Evolutionary conservation across 148 eudicot genomes (phyloP).

Genomic region (Rhododendron mucronatum): DNA sequence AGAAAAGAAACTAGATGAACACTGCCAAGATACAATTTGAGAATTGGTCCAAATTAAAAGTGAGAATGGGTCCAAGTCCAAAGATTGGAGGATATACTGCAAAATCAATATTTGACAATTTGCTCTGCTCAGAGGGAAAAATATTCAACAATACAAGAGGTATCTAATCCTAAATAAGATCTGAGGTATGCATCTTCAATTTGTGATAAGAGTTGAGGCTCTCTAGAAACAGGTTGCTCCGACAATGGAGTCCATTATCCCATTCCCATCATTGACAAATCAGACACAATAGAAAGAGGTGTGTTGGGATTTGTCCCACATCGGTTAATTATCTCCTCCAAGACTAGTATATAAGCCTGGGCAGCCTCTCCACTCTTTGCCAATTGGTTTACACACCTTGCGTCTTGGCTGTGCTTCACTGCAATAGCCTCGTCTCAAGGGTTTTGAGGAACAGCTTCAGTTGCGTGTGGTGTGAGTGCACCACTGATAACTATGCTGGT

Average conservation of each 20-base stretch:
- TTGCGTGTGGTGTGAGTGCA: not conserved
- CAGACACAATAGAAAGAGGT: not conserved
- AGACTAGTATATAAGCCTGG: no score
- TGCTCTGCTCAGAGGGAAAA: not conserved
- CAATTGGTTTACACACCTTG: no score
- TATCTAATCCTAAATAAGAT: not conserved
- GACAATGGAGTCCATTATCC: not conserved
- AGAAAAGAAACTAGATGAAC: not conserved
- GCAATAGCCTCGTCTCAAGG: not conserved
- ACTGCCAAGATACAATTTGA: not conserved
- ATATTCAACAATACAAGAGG: not conserved
- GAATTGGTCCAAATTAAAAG: not conserved
- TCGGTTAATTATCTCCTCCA: no score
- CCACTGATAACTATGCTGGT: not conserved
- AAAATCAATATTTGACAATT: not conserved
- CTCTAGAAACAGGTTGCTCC: not conserved
- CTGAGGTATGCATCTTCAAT: not conserved
- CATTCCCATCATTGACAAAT: not conserved
- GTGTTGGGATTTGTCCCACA: no score
- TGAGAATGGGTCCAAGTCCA: not conserved
- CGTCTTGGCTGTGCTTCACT: not conserved
- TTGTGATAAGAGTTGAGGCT: not conserved
- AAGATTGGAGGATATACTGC: not conserved
- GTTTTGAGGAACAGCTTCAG: not conserved
- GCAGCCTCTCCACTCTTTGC: no score